These are phyloP conservation scores for Nepenthes gracilis DNA, from an alignment of 148 eudicot genomes.

Conservation along the genomic window DNA sequence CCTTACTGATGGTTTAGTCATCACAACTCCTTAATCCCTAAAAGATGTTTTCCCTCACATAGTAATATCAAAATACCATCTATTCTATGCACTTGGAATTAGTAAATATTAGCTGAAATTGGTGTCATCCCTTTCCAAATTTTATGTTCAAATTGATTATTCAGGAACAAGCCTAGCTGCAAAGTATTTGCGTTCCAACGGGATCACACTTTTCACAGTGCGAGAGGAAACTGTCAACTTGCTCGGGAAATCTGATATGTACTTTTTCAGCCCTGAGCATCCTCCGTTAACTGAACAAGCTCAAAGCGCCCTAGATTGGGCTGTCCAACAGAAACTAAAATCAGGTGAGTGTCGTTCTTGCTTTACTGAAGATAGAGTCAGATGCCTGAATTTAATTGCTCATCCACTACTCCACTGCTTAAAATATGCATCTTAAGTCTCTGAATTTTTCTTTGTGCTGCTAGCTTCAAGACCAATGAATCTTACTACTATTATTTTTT, in stretches of 20 bases:
- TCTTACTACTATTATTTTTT: too few species aligned
- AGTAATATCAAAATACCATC: too few species aligned
- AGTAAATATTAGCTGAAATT: background rate
- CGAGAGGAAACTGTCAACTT: slow-evolving; percentile 67
- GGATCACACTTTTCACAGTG: slow-evolving; percentile 60
- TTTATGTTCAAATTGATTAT: background rate
- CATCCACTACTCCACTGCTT: too few species aligned
- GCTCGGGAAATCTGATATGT: slow-evolving; percentile 69
- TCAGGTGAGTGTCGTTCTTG: slow-evolving; percentile 42
- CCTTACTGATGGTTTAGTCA: too few species aligned
- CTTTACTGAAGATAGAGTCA: slow-evolving; percentile 2
- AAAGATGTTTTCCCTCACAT: too few species aligned
- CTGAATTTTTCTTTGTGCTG: too few species aligned
- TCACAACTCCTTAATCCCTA: too few species aligned
- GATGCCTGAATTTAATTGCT: background rate
- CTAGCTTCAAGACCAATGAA: too few species aligned
- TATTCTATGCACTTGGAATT: too few species aligned
- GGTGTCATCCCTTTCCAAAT: background rate
- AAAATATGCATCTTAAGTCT: too few species aligned
- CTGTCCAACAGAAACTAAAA: slow-evolving; percentile 60
- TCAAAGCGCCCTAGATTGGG: slow-evolving; percentile 84
- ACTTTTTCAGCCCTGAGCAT: slow-evolving; percentile 58
- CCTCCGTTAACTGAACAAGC: slow-evolving; percentile 85
- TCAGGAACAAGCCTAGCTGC: slow-evolving; percentile 86
- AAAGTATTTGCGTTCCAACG: slow-evolving; percentile 65